Evolutionary conservation across 192 early-diverging fungal species (phyloP).

Genomic region (Umbelopsis isabellina): DNA sequence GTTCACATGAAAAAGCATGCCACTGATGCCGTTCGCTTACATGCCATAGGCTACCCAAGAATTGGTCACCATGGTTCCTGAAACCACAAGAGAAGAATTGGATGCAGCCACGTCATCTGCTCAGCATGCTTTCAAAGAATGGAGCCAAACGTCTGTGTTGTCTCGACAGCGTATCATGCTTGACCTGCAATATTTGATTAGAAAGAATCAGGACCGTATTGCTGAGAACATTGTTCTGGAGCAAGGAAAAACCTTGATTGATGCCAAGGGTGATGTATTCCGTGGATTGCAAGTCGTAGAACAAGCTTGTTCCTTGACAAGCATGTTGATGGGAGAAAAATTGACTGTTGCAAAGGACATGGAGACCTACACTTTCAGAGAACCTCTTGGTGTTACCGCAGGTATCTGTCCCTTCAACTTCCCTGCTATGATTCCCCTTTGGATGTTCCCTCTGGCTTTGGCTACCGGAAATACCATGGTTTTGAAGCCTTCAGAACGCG

Average conservation of each 20-base stretch:
- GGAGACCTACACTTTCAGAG: slow-evolving; percentile 94
- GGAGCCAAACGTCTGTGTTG: slow-evolving; percentile 83
- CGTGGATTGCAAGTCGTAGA: slow-evolving; percentile 94
- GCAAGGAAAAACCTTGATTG: slow-evolving; percentile 92
- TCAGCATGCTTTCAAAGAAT: slow-evolving; percentile 79
- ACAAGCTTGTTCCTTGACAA: slow-evolving; percentile 77
- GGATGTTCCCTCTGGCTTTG: slow-evolving; percentile 97
- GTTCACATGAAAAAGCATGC: background rate
- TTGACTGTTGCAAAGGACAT: slow-evolving; percentile 88
- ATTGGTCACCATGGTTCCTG: slow-evolving; percentile 83
- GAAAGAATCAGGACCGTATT: slow-evolving; percentile 77
- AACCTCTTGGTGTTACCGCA: slow-evolving; percentile 90
- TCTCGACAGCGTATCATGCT: slow-evolving; percentile 91
- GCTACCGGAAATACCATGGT: slow-evolving; percentile 90
- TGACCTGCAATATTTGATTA: slow-evolving; percentile 85
- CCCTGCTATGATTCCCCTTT: slow-evolving; percentile 93
- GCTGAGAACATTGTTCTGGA: slow-evolving; percentile 83
- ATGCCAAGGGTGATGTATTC: slow-evolving; percentile 91
- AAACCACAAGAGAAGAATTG: slow-evolving; percentile 85
- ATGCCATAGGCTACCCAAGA: slow-evolving; percentile 82
- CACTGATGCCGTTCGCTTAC: background rate
- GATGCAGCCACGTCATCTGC: slow-evolving; percentile 74
- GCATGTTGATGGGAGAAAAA: slow-evolving; percentile 78
- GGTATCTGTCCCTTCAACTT: slow-evolving; percentile 98
- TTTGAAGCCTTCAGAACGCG: slow-evolving; percentile 93